A percentile compares a stretch with the other conserved stretches of the same genome.
phyloP scores from a whole-genome alignment of 306 rosid species.

The Coriaria nepalensis region DNA sequence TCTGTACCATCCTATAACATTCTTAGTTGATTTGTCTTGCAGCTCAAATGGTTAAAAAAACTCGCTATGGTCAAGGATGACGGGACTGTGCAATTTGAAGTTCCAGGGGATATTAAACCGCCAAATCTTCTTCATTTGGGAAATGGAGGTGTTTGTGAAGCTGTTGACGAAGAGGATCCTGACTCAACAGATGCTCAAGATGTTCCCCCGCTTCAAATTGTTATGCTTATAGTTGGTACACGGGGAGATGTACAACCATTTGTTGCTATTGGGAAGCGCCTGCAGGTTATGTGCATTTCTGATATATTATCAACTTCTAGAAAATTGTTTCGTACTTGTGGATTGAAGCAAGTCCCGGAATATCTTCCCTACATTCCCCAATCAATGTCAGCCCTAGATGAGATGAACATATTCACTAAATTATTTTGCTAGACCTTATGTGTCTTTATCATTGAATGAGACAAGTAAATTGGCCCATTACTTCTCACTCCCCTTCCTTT shows the following conservation, averaged over 20 bases:
- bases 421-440: no score
- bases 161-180: constrained; percentile 13
- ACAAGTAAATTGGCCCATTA: no score
- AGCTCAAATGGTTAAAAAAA: constrained; percentile 46
- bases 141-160: constrained; percentile 13
- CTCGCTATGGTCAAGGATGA: constrained; percentile 41
- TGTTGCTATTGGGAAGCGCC: constrained; percentile 75
- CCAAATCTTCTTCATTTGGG: constrained; percentile 25
- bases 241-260: constrained; percentile 95
- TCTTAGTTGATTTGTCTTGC: constrained; percentile 3
- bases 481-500: no score
- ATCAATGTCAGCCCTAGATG: no score
- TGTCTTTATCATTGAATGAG: no score
- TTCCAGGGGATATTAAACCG: constrained; percentile 38
- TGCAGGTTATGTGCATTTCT: constrained; percentile 44
- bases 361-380: no score
- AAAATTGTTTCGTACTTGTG: neutral
- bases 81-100: constrained; percentile 60
- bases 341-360: no score
- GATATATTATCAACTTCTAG: neutral
- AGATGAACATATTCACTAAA: no score
- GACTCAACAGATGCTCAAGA: constrained; percentile 21
- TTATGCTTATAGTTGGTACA: constrained; percentile 89
- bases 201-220: constrained; percentile 60
- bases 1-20: no score